Evolutionary conservation across 306 rosid genomes (phyloP).

Genomic region (Vicia sativa): DNA sequence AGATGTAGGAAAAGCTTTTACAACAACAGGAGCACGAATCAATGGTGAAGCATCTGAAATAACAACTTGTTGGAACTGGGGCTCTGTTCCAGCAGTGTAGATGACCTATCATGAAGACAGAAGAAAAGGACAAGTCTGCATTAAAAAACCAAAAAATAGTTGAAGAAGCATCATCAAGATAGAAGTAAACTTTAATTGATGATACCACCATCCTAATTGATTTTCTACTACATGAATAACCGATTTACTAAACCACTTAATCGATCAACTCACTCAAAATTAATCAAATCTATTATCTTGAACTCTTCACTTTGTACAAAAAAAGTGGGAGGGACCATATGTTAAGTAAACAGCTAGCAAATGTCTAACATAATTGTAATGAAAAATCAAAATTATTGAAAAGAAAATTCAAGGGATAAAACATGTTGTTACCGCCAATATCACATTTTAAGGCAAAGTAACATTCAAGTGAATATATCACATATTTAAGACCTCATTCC

Average conservation of each 20-base stretch:
- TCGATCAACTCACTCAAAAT: not conserved
- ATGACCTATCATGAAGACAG: conserved; percentile 67
- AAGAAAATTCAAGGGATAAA: not conserved
- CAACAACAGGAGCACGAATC: conserved; percentile 78
- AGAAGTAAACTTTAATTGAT: not conserved
- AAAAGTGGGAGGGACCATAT: not conserved
- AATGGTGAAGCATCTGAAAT: conserved; percentile 73
- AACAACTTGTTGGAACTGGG: conserved; percentile 68
- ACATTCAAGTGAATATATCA: not conserved
- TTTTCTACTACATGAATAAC: not conserved
- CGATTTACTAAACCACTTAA: not conserved
- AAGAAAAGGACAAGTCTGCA: conserved; percentile 27
- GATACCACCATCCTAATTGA: not conserved
- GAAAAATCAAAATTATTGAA: not conserved
- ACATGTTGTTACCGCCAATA: not conserved
- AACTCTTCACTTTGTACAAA: not conserved
- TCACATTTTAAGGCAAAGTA: conserved; percentile 16
- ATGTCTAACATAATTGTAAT: not conserved
- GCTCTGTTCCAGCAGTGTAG: conserved; percentile 91
- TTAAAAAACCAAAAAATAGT: conserved; percentile 23
- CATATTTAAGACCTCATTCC: conserved; percentile 11
- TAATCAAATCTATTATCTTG: not conserved
- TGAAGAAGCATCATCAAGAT: conserved; percentile 16
- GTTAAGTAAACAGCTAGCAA: not conserved
- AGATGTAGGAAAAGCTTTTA: conserved; percentile 45